Conservation (phyloP, 1,139 yeast genomes). For the Scheffersomyces parashehatae region DNA sequence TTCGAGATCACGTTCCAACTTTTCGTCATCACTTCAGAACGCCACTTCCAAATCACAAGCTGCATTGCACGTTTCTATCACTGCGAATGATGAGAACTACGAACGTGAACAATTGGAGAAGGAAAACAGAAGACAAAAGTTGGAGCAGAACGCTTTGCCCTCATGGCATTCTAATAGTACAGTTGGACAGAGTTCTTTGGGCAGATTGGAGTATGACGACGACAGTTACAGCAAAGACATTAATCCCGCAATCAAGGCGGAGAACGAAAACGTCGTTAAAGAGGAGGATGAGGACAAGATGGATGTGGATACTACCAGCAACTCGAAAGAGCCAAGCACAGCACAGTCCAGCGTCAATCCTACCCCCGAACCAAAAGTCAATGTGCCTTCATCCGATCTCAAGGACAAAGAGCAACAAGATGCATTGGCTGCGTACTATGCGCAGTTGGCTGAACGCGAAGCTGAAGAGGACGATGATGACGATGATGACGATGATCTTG, state of each 20-base stretch:
- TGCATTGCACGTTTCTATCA: conserved; percentile 85
- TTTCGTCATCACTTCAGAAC: conserved; percentile 33
- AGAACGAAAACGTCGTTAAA: conserved; percentile 11
- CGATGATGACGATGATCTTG: conserved; percentile 54
- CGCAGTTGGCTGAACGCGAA: conserved; percentile 65
- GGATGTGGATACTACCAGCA: conserved; percentile 1
- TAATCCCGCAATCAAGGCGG: conserved; percentile 15
- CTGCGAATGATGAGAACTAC: conserved; percentile 84
- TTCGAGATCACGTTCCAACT: conserved; percentile 24
- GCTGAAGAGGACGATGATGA: conserved; percentile 63
- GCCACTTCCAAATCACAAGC: conserved; percentile 58
- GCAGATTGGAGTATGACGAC: conserved; percentile 51
- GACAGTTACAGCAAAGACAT: conserved; percentile 15
- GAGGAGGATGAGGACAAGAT: conserved; percentile 12
- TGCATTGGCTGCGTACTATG: conserved; percentile 78
- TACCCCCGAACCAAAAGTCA: conserved; percentile 10
- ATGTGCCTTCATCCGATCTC: conserved; percentile 25
- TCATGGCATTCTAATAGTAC: conserved; percentile 95
- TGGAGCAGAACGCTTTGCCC: conserved; percentile 93
- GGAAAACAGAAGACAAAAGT: conserved; percentile 68
- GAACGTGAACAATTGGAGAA: conserved; percentile 65
- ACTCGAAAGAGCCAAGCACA: conserved; percentile 8
- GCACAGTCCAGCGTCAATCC: conserved; percentile 4
- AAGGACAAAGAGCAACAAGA: conserved; percentile 70
- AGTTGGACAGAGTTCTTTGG: conserved; percentile 60